These are phyloP conservation scores for Pochonia chlamydosporia DNA, from an alignment of 2,329 filamentous ascomycete species.

Conservation along the genomic window DNA sequence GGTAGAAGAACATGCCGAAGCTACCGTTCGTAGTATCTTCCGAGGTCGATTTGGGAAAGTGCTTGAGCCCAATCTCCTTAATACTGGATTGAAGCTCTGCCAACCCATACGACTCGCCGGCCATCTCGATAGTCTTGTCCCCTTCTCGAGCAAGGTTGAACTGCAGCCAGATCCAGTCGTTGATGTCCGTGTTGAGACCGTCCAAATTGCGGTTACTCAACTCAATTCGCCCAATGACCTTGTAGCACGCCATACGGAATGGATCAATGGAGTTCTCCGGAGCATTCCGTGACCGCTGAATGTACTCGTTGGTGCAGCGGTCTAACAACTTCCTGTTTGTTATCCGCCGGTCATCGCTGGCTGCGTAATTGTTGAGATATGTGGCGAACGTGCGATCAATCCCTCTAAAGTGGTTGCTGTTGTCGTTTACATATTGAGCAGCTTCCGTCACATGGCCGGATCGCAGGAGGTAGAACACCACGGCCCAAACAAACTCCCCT, in stretches of 20 bases:
- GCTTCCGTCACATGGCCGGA: conserved; percentile 81
- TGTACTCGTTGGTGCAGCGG: conserved; percentile 85
- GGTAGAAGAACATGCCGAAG: conserved; percentile 88
- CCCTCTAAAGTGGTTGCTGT: conserved; percentile 75
- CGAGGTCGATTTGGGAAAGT: conserved; percentile 77
- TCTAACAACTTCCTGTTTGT: conserved; percentile 70
- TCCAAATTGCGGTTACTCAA: conserved; percentile 59
- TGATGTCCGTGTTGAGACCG: conserved; percentile 57
- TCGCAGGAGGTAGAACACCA: conserved; percentile 86
- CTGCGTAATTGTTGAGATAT: conserved; percentile 81
- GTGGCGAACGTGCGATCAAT: conserved; percentile 85
- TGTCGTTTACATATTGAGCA: conserved; percentile 75
- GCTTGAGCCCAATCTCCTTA: conserved; percentile 80
- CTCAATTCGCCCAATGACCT: conserved; percentile 81
- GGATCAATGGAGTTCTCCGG: conserved; percentile 86
- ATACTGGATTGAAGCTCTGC: conserved; percentile 72
- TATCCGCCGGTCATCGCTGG: conserved; percentile 69
- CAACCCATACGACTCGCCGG: conserved; percentile 59
- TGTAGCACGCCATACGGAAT: conserved; percentile 96
- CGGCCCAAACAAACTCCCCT: conserved; percentile 85
- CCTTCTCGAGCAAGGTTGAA: conserved; percentile 64
- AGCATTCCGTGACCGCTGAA: conserved; percentile 75
- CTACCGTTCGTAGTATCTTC: conserved; percentile 69
- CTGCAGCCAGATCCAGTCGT: conserved; percentile 69
- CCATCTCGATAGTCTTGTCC: conserved; percentile 57